Evolutionary conservation across 768 basidiomycete genomes (phyloP).

Genomic region (Solioccasus polychromus): DNA sequence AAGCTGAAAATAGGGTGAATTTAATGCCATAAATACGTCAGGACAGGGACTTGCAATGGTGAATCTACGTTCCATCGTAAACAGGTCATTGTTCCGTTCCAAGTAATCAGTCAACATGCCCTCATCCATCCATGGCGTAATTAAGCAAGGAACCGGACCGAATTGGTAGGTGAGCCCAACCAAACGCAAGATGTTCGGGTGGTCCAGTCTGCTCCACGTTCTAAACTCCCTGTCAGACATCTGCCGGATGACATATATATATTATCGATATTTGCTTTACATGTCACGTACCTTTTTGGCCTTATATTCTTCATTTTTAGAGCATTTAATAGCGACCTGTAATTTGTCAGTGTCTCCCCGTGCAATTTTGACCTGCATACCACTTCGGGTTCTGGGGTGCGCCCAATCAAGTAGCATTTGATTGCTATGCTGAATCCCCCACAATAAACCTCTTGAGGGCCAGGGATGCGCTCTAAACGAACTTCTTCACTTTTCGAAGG

Average conservation of each 20-base stretch:
- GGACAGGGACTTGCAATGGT: constrained; percentile 1
- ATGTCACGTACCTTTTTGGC: no score
- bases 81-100: background rate
- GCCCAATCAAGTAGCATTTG: constrained; percentile 6
- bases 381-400: constrained; percentile 6
- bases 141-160: constrained; percentile 7
- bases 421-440: constrained; percentile 9
- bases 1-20: constrained; percentile 4
- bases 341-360: no score
- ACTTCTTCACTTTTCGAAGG: background rate
- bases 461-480: constrained; percentile 11
- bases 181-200: constrained; percentile 11
- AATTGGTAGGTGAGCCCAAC: constrained; percentile 12
- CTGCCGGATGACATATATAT: background rate
- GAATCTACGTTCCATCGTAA: constrained; percentile 5
- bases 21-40: no score
- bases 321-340: constrained; percentile 13
- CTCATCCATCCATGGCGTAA: constrained; percentile 15
- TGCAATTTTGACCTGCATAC: no score
- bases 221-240: constrained; percentile 9
- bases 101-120: constrained; percentile 9
- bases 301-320: no score
- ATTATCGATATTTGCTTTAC: no score
- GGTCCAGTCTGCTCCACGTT: constrained; percentile 3
- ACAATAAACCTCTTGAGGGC: constrained; percentile 1